Base-by-base conservation (phyloP, 805 yeast species). In the Candida jianshihensis region DNA sequence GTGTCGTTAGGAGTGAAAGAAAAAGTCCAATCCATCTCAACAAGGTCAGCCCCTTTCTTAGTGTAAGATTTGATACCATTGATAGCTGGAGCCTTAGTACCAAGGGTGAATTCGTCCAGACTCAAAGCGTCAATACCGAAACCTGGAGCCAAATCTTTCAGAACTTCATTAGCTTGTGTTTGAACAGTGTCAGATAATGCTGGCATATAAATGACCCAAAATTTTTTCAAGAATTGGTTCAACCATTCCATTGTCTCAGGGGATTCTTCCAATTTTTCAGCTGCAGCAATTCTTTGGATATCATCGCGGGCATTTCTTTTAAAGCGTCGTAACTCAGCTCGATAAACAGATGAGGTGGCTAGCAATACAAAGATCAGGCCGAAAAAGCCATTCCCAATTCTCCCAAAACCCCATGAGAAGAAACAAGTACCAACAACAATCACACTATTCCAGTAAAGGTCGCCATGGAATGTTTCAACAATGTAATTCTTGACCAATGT, bases 191-290 rank as follows among this genome's bases (percentile, higher is more conserved):
- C 86, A 6, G 88, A 78, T 34, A 84, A 64, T 1, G 84, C 87
- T 22, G 92, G 90, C 95, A 84, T 84, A 51, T 84, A 84, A 42
- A 84, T 81, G 39, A 82, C 84, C 95, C 95, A 84, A 53, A 84
- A 82, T 59, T 84, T 84, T 30, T 78, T 78, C 54, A 84, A 59
- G 51, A 84, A 83, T 18, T 79, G 72, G 51, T 84, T 84, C 49
- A 84, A 57, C 95, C 95, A 84, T 41, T 79, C 75, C 75, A 84
- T 81, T 8, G 89, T 78, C 60, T 84, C 95, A 37, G 70, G 54
- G 48, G 70, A 72, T 33, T 72, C 68, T 39, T 78, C 84, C 42
- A 84, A 61, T 27, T 77, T 66, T 54, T 81, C 83, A 33, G 68
- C 63, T n/a, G 86, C 74, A 19, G 70, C 65, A 31, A 71, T 58